phyloP scores from a whole-genome alignment of 2,329 filamentous ascomycete species.

The Calycina herbarum region DNA sequence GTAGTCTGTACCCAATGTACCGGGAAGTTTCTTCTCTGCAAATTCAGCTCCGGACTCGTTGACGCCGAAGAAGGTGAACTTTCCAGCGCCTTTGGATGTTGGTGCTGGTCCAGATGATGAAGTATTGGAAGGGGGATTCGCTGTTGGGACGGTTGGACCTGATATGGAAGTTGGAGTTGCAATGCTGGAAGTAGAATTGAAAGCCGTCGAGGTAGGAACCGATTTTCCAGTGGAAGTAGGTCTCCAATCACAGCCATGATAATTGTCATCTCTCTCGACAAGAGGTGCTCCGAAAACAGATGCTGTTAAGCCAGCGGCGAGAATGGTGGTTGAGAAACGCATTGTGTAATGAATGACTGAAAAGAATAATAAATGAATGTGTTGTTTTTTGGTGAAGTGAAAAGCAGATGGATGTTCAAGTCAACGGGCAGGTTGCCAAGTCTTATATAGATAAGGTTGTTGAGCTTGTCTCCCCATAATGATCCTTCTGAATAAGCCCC shows the following conservation, averaged over 20 bases:
- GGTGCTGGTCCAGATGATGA: not conserved
- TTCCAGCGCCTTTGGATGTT: constrained; percentile 9
- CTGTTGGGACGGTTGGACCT: not conserved
- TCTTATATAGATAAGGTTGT: not conserved
- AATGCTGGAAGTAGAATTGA: too few relatives aligned
- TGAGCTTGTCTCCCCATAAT: not conserved
- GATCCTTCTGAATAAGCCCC: not conserved
- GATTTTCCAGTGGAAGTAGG: not conserved
- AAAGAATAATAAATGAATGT: not conserved
- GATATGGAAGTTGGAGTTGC: not conserved
- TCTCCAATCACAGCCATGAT: not conserved
- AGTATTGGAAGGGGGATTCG: not conserved
- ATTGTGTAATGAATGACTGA: constrained; percentile 1
- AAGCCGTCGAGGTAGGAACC: not conserved
- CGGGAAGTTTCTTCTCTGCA: constrained; percentile 53
- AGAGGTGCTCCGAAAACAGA: not conserved
- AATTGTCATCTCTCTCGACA: not conserved
- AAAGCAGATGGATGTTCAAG: not conserved
- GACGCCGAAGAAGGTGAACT: constrained; percentile 21
- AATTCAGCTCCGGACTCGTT: constrained; percentile 63
- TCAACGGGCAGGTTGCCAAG: not conserved
- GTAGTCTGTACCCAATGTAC: constrained; percentile 52
- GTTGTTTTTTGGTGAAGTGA: not conserved
- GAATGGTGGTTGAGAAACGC: not conserved
- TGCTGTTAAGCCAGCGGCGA: constrained; percentile 5